Evolutionary conservation across 108 stramenopile species (phyloP).

Genomic region (Schizochytrium sp.): DNA sequence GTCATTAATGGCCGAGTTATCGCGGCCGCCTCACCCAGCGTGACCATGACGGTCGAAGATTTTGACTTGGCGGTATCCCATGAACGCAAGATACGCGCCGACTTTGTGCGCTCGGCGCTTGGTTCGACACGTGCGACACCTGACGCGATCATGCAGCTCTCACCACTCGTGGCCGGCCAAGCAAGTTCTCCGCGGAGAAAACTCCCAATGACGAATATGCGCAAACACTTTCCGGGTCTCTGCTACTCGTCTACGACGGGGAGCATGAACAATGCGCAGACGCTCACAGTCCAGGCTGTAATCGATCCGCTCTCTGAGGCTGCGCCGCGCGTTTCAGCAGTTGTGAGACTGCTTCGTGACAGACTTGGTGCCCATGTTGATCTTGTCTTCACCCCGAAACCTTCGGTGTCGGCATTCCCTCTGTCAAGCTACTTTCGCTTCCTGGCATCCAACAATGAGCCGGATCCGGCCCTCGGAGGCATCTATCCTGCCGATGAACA

Average conservation of each 20-base stretch:
- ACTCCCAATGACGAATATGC: neutral
- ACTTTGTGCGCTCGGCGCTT: neutral
- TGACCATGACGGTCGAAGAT: neutral
- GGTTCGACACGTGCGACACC: neutral
- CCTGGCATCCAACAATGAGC: constrained; percentile 33
- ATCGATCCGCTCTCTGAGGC: constrained; percentile 78
- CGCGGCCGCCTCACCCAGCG: neutral
- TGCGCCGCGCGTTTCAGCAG: constrained; percentile 69
- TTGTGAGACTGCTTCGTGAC: constrained; percentile 66
- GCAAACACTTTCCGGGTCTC: neutral
- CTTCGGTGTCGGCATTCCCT: constrained; percentile 62
- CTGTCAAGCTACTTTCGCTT: constrained; percentile 86
- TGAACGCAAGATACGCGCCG: neutral
- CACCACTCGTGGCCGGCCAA: neutral
- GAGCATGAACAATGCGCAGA: neutral
- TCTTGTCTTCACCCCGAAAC: constrained; percentile 58
- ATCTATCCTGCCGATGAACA: neutral
- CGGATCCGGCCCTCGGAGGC: neutral
- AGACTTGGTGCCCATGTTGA: constrained; percentile 55
- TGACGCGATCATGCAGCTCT: neutral
- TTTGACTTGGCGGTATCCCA: neutral
- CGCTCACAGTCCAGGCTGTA: constrained; percentile 53
- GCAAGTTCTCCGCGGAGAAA: neutral
- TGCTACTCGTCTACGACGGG: neutral
- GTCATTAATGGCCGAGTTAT: neutral